Evolutionary conservation across 2,329 filamentous ascomycete species (phyloP).

Genomic region (Periconia sp.): DNA sequence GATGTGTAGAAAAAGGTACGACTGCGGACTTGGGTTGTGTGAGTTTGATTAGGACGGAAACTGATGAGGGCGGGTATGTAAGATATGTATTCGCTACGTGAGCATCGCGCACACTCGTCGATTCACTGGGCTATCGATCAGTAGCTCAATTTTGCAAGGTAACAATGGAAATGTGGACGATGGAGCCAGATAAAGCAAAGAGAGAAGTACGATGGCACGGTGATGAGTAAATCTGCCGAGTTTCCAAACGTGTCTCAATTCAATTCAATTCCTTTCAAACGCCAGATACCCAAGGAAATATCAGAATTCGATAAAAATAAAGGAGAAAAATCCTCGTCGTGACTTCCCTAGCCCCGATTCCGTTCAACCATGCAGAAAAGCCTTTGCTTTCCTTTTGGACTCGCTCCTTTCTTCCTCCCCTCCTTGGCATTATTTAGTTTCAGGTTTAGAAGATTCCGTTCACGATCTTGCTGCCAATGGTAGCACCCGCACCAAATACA

Average conservation of each 20-base stretch:
- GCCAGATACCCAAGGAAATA: no score
- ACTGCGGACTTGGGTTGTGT: no score
- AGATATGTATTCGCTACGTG: background rate
- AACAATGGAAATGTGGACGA: background rate
- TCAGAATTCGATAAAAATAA: background rate
- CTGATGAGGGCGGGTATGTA: no score
- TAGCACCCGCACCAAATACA: constrained; percentile 91
- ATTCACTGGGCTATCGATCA: background rate
- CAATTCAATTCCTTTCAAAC: no score
- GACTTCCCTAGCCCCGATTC: background rate
- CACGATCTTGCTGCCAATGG: constrained; percentile 85
- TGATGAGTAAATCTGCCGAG: background rate
- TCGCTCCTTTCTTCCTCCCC: background rate
- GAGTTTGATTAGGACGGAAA: no score
- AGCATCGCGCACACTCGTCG: background rate
- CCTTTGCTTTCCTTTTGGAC: background rate
- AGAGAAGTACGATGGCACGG: background rate
- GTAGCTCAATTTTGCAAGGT: background rate
- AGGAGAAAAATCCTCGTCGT: background rate
- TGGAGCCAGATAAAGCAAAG: background rate
- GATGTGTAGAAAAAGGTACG: no score
- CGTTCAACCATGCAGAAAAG: background rate
- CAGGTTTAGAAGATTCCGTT: constrained; percentile 77
- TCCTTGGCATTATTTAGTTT: background rate
- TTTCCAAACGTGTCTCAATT: no score